Evolutionary conservation across 345 rosid genomes (phyloP), one percentile per base, ranked within the genome.

Genomic region (Firmiana major): DNA sequence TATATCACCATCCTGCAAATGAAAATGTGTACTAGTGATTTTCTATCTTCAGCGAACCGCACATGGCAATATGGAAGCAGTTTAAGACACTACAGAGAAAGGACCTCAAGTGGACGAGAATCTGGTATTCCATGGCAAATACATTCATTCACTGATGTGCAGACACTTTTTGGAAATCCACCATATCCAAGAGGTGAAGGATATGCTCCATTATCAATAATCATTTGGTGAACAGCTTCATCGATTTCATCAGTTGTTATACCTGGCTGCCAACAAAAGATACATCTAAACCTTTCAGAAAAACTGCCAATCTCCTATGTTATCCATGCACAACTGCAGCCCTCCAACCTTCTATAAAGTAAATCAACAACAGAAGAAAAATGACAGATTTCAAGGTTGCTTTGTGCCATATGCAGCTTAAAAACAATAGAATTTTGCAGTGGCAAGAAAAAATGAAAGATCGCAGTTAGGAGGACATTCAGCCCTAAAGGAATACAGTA

Each of bases 111-210:
- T 53, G 91, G 87, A 66, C 89, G 79, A 70, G 98, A 89, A 82
- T 95, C 97, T 10, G 99, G 99, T 63, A 95, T 95, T 51, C 98
- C 99, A 82, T 95, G 99, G 86, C 99, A 95, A 80, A 94, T 94
- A 66, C 99, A 94, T 83, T 94, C 98, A 75, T 93, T 94, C 60
- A 94, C 94, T 38, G 99, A 95, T 15, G 99, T 95, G 79, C 99
- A 95, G 10, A 93, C 99, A 88, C 99, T 93, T 88, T 93, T 93
- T 3, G 99, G 99, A 79, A 95, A 95, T 63, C 98, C 96, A 58
- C 97, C 98, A 84, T 95, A 95, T 24, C 99, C 97, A 81, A 95
- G 97, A 65, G 98, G 99, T 1, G 98, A 95, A 13, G 98, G 99
- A 86, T 95, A 95, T 3, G 98, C 99, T 78, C 98, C 98, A 77